These are phyloP conservation scores for Conidiobolus incongruus DNA, from an alignment of 371 early-diverging fungal genomes.

Conservation along the genomic window DNA sequence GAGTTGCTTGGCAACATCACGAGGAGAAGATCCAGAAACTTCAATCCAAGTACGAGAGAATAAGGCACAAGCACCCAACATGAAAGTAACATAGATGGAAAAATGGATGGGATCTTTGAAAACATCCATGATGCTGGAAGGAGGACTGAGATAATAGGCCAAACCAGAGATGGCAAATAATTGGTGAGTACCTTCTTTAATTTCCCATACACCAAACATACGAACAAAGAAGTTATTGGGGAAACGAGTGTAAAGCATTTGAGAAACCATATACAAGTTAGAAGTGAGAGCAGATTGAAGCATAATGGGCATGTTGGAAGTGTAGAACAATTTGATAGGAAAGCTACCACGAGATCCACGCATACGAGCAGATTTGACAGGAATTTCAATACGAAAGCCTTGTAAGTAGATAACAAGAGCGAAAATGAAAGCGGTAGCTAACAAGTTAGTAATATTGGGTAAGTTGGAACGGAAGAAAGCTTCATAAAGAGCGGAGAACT, in stretches of 20 bases:
- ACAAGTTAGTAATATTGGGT: constrained; percentile 90
- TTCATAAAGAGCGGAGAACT: constrained; percentile 94
- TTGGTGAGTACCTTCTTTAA: constrained; percentile 64
- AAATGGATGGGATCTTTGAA: constrained; percentile 88
- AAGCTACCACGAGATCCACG: constrained; percentile 95
- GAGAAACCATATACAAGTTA: constrained; percentile 90
- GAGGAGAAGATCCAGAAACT: constrained; percentile 89
- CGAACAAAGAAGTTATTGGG: constrained; percentile 86
- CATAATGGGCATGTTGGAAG: constrained; percentile 99
- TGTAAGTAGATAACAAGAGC: constrained; percentile 96
- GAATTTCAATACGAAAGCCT: constrained; percentile 98
- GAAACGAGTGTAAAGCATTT: constrained; percentile 87
- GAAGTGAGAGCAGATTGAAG: constrained; percentile 94
- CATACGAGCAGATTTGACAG: constrained; percentile 87
- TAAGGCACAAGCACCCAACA: constrained; percentile 85
- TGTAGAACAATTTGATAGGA: constrained; percentile 99
- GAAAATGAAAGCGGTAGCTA: constrained; percentile 86
- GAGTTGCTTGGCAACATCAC: constrained; percentile 92
- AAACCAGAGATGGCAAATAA: constrained; percentile 83
- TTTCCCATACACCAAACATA: constrained; percentile 94
- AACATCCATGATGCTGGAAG: constrained; percentile 61
- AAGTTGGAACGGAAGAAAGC: constrained; percentile 93
- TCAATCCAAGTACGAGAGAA: constrained; percentile 98
- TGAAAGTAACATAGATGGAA: constrained; percentile 77
- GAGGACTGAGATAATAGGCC: constrained; percentile 96